Base-by-base conservation (phyloP, 805 yeast species). In the Suhomyces vadensis region DNA sequence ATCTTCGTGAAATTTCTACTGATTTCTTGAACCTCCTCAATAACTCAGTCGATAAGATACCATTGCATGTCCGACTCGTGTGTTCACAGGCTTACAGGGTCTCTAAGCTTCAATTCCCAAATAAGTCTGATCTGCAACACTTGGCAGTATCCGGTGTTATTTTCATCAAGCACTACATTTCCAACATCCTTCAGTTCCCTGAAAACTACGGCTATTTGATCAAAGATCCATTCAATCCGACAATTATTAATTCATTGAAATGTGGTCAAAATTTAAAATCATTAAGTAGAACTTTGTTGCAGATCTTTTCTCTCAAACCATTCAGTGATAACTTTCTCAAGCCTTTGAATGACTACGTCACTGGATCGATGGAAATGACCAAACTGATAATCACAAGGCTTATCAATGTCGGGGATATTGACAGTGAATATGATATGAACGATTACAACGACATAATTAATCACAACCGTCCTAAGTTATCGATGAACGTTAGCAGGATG, bases 331-430 rank as follows among this genome's bases (percentile, higher is more conserved):
- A 83, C 38, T 88, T 81, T 60, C 64, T 88, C 53, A 90, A 86
- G 57, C 95, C 96, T 1, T 69, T 88, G 57, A 87, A 87, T 60
- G 91, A 85, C 35, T 87, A 79, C 56, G 75, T 89, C 35, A 72
- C 69, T 41, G 67, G 77, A 10, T 74, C 81, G 6, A 64, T 69
- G 5, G 81, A 72, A 6, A 67, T 73, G 9, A 72, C 81, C 37
- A 64, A 77, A 26, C 56, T 62, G 0, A 59, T 79, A 6, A 64
- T 85, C 41, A 64, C 63, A 37, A 62, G 67, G 16, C 57, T 87
- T 19, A 74, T 85, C 29, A 73, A 77, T 44, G 65, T 83, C 26
- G 72, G 75, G 19, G 81, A 77, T 21, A 60, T 85, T 38, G 92
- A 87, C 41, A 54, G 63, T 6, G 77, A 75, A 41, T 89, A 81